Conservation (phyloP, 1,284 basidiomycete genomes). For the Trichosporon sp. region DNA sequence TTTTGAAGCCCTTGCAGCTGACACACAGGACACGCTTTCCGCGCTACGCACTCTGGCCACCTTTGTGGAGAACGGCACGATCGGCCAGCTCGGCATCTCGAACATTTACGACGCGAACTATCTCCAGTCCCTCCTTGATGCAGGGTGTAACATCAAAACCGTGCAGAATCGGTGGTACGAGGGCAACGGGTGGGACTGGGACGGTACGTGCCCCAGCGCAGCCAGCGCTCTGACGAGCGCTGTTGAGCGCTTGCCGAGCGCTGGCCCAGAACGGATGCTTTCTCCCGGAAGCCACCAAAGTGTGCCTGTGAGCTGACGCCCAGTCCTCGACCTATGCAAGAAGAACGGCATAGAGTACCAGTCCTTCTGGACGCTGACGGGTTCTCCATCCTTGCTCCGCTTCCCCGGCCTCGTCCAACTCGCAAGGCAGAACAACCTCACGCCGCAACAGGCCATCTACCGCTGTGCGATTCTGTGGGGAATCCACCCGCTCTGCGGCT, state of each 20-base stretch:
- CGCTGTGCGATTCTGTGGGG: conserved; percentile 63
- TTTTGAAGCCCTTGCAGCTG: background rate
- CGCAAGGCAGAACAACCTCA: conserved; percentile 61
- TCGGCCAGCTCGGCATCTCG: conserved; percentile 70
- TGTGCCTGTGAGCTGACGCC: background rate
- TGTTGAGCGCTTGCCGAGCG: too few relatives aligned
- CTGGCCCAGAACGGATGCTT: too few relatives aligned
- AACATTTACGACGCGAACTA: conserved; percentile 69
- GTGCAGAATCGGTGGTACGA: conserved; percentile 83
- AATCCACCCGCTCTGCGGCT: conserved; percentile 51
- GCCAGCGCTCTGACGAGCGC: too few relatives aligned
- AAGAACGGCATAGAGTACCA: conserved; percentile 69
- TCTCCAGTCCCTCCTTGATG: conserved; percentile 61
- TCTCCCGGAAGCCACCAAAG: too few relatives aligned
- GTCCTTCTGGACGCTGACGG: conserved; percentile 84
- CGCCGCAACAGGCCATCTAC: conserved; percentile 68
- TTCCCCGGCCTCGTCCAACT: conserved; percentile 61
- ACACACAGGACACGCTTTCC: conserved; percentile 61
- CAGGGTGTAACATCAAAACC: conserved; percentile 64
- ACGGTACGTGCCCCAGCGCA: conserved; percentile 47
- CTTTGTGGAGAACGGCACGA: conserved; percentile 66
- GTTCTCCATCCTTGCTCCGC: conserved; percentile 66
- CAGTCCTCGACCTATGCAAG: conserved; percentile 50
- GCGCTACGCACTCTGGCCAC: conserved; percentile 68
- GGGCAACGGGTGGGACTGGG: conserved; percentile 72